Base-by-base conservation (phyloP, 2,329 filamentous ascomycete genomes). In the Diplodia mutila region DNA sequence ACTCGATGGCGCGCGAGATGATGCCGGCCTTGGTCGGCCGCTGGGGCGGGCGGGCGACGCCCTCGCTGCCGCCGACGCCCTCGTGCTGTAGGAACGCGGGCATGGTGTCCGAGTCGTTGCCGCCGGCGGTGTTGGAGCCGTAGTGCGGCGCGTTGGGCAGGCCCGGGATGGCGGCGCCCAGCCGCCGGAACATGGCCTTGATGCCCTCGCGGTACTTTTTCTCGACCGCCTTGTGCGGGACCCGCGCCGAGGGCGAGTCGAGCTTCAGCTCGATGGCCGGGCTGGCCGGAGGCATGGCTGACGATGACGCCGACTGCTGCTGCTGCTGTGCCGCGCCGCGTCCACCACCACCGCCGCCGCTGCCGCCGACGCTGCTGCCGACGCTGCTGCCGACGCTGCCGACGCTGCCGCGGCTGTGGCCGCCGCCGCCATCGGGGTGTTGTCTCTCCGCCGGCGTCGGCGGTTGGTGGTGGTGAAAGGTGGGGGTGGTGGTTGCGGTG, bases 151-250 rank as follows among this genome's bases (percentile, higher is more conserved):
- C 11, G 42, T 46, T 46, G 42, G 16, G 27, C n/a, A 34, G 18
- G 3, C 39, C 57, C 2, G 57, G 57, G 8, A 61, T 18, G 8
- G 27, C 57, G 23, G 37, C 34, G 9, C 27, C 16, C 3, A 61
- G 57, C 1, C 37, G 57, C 18, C 42, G 57, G 42, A 61, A 61
- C 57, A 61, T 48, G 25, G 25, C 18, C 18, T 61, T 61, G 25
- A 61, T 61, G 18, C 57, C 57, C 14, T 61, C 57, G 57, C 57
- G 57, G 57, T 61, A 61, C 57, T 61, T 61, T 39, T 61, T 61
- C 57, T 61, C 57, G 39, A 61, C 57, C 7, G 57, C 57, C 18
- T 48, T 48, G 42, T 61, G 57, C 39, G 57, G 57, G 6, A 61
- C 39, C 23, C 57, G 57, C 18, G 39, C 39, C 4, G 55, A 14